phyloP scores from a whole-genome alignment of 306 rosid genomes.

The Prunus fruticosa region DNA sequence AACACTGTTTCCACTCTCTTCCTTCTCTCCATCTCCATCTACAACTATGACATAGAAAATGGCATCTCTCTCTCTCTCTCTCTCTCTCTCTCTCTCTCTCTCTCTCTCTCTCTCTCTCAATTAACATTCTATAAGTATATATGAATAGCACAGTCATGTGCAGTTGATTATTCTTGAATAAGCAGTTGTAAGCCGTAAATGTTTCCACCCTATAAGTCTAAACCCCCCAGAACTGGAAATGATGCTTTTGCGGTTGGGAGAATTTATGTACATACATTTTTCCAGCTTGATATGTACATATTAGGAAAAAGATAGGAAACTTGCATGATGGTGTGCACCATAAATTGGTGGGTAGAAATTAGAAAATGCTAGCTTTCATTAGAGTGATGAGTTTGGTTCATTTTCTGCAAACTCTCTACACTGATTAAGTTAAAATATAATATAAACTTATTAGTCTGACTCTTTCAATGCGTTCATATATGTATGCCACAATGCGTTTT shows the following conservation, averaged over 20 bases:
- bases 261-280: not conserved
- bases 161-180: not conserved
- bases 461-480: too few relatives aligned
- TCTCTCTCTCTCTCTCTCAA: not conserved
- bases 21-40: not conserved
- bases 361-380: too few relatives aligned
- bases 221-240: conserved; percentile 1
- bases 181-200: conserved; percentile 12
- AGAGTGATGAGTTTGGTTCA: not conserved
- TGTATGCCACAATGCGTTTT: too few relatives aligned
- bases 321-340: not conserved
- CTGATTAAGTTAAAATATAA: not conserved
- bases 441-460: too few relatives aligned
- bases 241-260: not conserved
- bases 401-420: not conserved
- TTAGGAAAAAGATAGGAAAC: not conserved
- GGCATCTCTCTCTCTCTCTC: not conserved
- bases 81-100: not conserved
- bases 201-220: not conserved
- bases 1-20: conserved; percentile 19
- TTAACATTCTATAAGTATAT: not conserved
- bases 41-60: too few relatives aligned
- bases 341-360: not conserved
- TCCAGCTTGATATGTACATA: not conserved
- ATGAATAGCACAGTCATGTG: not conserved